phyloP scores from a whole-genome alignment of 1,284 basidiomycete species.

The Laetiporus sulphureus region DNA sequence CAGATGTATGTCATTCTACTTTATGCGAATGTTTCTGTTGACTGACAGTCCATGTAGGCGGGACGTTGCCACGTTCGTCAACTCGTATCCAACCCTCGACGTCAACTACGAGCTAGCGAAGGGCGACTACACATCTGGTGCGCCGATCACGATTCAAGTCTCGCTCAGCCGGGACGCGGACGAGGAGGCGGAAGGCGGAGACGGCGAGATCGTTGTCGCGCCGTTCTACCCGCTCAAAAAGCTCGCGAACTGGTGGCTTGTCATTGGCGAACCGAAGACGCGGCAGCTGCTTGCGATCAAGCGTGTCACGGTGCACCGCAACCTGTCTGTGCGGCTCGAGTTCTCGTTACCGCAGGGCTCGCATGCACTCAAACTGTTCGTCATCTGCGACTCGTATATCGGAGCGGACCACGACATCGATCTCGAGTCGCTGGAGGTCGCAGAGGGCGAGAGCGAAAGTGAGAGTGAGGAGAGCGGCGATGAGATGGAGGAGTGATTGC shows the following conservation, averaged over 20 bases:
- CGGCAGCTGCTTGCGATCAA: constrained; percentile 89
- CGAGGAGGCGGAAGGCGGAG: constrained; percentile 69
- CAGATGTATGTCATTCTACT: constrained; percentile 73
- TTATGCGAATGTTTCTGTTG: background rate
- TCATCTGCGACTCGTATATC: constrained; percentile 90
- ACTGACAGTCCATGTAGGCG: constrained; percentile 41
- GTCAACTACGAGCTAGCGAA: constrained; percentile 79
- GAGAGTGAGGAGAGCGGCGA: constrained; percentile 61
- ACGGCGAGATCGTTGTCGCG: constrained; percentile 79
- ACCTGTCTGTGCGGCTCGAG: constrained; percentile 79
- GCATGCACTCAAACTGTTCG: constrained; percentile 81
- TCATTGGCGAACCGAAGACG: constrained; percentile 76
- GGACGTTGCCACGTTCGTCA: constrained; percentile 90
- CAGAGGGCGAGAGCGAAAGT: constrained; percentile 81
- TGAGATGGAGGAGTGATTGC: constrained; percentile 31
- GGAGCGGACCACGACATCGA: constrained; percentile 89
- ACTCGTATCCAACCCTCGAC: constrained; percentile 91
- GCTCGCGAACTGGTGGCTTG: constrained; percentile 96
- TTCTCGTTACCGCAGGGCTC: constrained; percentile 82
- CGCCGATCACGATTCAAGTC: constrained; percentile 80
- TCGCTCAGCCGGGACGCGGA: constrained; percentile 80
- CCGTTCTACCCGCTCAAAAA: constrained; percentile 91
- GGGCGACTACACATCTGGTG: constrained; percentile 77
- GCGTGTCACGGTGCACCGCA: constrained; percentile 83
- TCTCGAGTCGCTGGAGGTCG: constrained; percentile 74